phyloP scores from a whole-genome alignment of 1,284 basidiomycete genomes.

The Cutaneotrichosporon cutaneum region DNA sequence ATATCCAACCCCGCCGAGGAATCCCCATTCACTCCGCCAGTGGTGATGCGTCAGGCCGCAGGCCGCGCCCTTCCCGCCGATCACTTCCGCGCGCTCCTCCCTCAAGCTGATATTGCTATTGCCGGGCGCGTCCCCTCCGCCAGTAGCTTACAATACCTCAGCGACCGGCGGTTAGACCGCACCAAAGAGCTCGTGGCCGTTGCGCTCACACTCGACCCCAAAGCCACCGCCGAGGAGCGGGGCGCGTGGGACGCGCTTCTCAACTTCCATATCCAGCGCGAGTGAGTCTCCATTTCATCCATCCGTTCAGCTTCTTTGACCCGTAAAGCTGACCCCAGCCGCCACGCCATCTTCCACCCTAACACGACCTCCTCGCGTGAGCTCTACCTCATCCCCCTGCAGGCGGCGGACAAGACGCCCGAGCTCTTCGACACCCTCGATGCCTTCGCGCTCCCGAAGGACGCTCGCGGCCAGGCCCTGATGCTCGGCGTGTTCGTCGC shows the following conservation, averaged over 20 bases:
- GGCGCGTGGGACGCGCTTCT: conserved; percentile 63
- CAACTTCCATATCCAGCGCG: conserved; percentile 69
- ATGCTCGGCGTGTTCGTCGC: conserved; percentile 81
- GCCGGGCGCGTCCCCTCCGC: conserved; percentile 71
- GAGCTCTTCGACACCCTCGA: conserved; percentile 72
- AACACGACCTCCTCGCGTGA: conserved; percentile 81
- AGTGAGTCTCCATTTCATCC: conserved; percentile 58
- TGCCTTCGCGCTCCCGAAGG: conserved; percentile 64
- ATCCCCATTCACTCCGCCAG: conserved; percentile 22
- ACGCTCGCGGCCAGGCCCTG: conserved; percentile 61
- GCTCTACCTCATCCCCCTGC: conserved; percentile 80
- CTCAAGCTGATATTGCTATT: conserved; percentile 35
- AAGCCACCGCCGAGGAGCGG: conserved; percentile 50
- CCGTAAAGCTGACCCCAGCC: conserved; percentile 57
- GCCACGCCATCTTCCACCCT: conserved; percentile 80
- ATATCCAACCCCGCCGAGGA: conserved; percentile 34
- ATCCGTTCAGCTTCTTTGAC: background rate
- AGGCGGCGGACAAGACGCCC: conserved; percentile 59
- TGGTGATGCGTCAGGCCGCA: conserved; percentile 27
- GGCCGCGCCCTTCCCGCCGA: conserved; percentile 10
- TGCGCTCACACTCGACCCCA: conserved; percentile 62
- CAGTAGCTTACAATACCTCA: conserved; percentile 70
- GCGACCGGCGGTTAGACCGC: conserved; percentile 69
- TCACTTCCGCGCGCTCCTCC: conserved; percentile 36
- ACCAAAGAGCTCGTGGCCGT: conserved; percentile 76